Evolutionary conservation across 345 rosid genomes (phyloP), one percentile per base, ranked within the genome.

Genomic region (Alliaria petiolata): DNA sequence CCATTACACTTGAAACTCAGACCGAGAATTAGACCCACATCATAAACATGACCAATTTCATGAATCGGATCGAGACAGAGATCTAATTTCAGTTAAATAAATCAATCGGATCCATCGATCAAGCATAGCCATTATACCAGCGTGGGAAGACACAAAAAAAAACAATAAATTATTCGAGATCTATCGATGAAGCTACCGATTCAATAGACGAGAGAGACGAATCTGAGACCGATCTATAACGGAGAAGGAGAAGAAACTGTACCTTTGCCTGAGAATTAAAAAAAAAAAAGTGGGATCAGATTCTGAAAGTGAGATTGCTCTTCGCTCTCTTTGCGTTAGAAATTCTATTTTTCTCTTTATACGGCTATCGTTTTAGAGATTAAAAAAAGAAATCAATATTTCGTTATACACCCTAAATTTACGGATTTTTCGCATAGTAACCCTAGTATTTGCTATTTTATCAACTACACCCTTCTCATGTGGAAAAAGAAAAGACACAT

Each of bases 241-340:
- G 55, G 15, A 13, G 54, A 56, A 49, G 33, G 17, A 57, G 67
- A 62, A 54, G 5, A 68, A 35, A 46, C 62, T 47, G 11, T 46
- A 76, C 79, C 70, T 76, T 63, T 75, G n/a, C 43, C 38, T 49
- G 69, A 53, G 74, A 67, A 75, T n/a, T 9, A 11, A 33, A 22
- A 22, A 3, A 20, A 33, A 26, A n/a, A n/a, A n/a, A 10, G n/a
- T 14, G 62, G n/a, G 61, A 59, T 76, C 71, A 70, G 76, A 76
- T 76, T 76, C 67, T 31, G 26, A 61, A 47, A 68, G 65, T 45
- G 59, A 8, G 70, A 49, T 63, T 56, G 65, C 17, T 69, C 60
- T 62, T 61, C 35, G 57, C 57, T 46, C 65, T 55, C 25, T 38
- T 56, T 1, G 14, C 55, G 19, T 73, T 54, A 9, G 0, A 56